Conservation (phyloP, 2,329 filamentous ascomycete genomes). For the Macrophomina pseudophaseolina region DNA sequence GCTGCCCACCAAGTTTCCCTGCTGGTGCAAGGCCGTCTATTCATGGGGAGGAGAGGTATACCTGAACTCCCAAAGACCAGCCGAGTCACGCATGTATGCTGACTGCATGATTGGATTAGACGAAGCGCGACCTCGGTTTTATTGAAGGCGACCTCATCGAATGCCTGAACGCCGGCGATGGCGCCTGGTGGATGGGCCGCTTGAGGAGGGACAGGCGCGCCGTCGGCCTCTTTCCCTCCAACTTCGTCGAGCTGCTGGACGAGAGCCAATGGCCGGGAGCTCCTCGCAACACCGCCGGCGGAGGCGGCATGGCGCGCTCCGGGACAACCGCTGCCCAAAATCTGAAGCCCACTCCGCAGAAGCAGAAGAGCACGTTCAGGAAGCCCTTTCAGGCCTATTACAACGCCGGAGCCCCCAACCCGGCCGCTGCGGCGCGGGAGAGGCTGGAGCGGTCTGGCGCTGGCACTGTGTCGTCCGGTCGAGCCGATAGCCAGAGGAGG, state of each 20-base stretch:
- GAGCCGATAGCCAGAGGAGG: slow-evolving; percentile 40
- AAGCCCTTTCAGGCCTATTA: slow-evolving; percentile 70
- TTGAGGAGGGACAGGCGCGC: slow-evolving; percentile 87
- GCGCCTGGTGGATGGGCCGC: slow-evolving; percentile 97
- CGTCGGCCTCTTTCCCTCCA: slow-evolving; percentile 92
- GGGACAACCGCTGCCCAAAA: slow-evolving; percentile 53
- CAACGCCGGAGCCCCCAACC: slow-evolving; percentile 48
- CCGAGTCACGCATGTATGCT: slow-evolving; percentile 26
- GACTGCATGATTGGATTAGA: slow-evolving; percentile 52
- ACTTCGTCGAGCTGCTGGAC: slow-evolving; percentile 91
- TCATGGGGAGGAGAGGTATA: slow-evolving; percentile 83
- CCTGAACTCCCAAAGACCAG: neutral
- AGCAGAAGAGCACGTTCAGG: slow-evolving; percentile 62
- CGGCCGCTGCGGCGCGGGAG: slow-evolving; percentile 45
- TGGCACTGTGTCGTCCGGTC: slow-evolving; percentile 30
- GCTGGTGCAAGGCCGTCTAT: slow-evolving; percentile 89
- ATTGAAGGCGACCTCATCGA: slow-evolving; percentile 98
- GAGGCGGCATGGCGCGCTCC: neutral
- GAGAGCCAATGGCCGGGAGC: slow-evolving; percentile 78
- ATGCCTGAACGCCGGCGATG: slow-evolving; percentile 96
- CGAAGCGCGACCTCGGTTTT: slow-evolving; percentile 92
- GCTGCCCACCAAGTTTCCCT: slow-evolving; percentile 81
- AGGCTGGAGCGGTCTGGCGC: slow-evolving; percentile 36
- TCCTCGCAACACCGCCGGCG: slow-evolving; percentile 58
- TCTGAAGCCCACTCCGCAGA: slow-evolving; percentile 53